Conservation (phyloP, 371 early-diverging fungal genomes). For the Saksenaea vasiformis region DNA sequence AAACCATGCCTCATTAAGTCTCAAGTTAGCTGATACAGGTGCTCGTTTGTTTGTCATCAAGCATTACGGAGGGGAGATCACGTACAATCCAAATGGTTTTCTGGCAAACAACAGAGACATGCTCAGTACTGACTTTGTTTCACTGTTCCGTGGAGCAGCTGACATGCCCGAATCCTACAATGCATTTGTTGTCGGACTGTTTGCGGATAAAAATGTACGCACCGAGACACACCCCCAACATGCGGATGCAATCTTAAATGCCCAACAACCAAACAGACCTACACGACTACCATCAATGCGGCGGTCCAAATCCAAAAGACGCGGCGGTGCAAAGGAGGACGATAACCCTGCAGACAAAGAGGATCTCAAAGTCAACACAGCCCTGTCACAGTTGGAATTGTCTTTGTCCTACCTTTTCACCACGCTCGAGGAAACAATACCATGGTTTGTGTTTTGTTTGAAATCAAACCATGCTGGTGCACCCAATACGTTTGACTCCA, state of each 20-base stretch:
- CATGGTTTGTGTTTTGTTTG: constrained; percentile 85
- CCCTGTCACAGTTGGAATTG: constrained; percentile 62
- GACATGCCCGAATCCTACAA: constrained; percentile 49
- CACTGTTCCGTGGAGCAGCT: constrained; percentile 61
- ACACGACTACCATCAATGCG: constrained; percentile 50
- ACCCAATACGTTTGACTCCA: constrained; percentile 54
- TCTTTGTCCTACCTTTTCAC: constrained; percentile 74
- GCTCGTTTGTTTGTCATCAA: constrained; percentile 62
- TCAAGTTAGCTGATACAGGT: constrained; percentile 32
- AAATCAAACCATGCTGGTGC: constrained; percentile 62
- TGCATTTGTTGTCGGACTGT: constrained; percentile 42
- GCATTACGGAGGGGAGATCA: constrained; percentile 73
- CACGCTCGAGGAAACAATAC: constrained; percentile 73
- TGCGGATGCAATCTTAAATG: constrained; percentile 55
- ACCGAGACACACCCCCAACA: constrained; percentile 59
- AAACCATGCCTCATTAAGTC: constrained; percentile 28
- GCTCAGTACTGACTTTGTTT: constrained; percentile 74
- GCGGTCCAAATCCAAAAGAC: constrained; percentile 25
- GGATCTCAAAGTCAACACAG: constrained; percentile 23
- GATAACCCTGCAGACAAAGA: constrained; percentile 14
- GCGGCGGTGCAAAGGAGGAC: neutral
- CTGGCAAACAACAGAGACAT: constrained; percentile 65
- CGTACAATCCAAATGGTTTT: constrained; percentile 72
- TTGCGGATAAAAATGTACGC: constrained; percentile 33
- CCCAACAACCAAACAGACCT: constrained; percentile 57